These are phyloP conservation scores for Cordyceps cicadae DNA, from an alignment of 2,329 filamentous ascomycete genomes.

Conservation along the genomic window DNA sequence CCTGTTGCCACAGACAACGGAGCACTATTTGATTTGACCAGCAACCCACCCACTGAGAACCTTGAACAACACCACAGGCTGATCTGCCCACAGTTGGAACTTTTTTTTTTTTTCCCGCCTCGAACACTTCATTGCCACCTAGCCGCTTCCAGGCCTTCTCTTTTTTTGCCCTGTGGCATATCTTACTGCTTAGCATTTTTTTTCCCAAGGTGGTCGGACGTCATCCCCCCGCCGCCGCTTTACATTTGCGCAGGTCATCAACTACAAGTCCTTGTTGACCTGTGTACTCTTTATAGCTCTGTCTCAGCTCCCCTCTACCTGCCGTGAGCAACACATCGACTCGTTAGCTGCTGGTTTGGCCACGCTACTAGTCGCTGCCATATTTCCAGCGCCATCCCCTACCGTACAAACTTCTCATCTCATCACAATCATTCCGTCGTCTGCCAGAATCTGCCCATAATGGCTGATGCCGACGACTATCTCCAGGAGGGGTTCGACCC, in stretches of 20 bases:
- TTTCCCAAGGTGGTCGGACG: background rate
- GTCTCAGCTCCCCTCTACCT: background rate
- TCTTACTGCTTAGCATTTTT: background rate
- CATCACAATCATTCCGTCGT: background rate
- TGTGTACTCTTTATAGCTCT: constrained; percentile 8
- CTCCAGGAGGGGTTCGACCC: constrained; percentile 83
- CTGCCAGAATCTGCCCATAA: constrained; percentile 23
- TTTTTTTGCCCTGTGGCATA: background rate
- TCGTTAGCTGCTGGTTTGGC: background rate
- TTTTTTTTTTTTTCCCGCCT: background rate
- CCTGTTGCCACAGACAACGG: constrained; percentile 34
- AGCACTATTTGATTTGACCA: constrained; percentile 17
- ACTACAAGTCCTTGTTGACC: background rate
- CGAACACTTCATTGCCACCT: background rate
- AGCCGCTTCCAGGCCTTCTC: background rate
- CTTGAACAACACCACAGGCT: constrained; percentile 11
- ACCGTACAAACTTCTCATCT: background rate
- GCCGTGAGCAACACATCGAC: background rate
- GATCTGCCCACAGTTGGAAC: background rate
- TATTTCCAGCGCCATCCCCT: background rate
- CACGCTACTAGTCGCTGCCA: background rate
- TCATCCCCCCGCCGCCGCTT: background rate
- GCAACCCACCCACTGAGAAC: constrained; percentile 6
- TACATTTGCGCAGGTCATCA: background rate
- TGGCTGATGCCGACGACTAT: constrained; percentile 71